Evolutionary conservation across 2,329 filamentous ascomycete genomes (phyloP), one percentile per base, ranked within the genome.

Genomic region (Thielaviopsis punctulata): DNA sequence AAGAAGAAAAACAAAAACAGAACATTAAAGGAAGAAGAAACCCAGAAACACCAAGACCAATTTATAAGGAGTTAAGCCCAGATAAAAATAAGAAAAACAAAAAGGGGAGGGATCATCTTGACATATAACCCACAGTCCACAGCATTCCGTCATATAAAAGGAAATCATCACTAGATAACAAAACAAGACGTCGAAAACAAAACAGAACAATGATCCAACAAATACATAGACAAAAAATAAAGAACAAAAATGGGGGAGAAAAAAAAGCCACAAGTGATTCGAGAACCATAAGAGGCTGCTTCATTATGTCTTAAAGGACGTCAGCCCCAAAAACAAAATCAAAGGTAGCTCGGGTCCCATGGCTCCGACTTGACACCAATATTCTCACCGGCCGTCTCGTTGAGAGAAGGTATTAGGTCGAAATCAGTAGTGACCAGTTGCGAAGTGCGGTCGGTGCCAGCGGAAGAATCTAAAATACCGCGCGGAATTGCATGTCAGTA

Each of bases 181-280:
- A 48, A 30, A n/a, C 22, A 48, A 22, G 15, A 19, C 15, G 22
- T 7, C 4, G 5, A 27, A 15, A 24, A 24, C 19, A 46, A 10
- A 48, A 18, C 23, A 19, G 21, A 25, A 21, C 13, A 23, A 23
- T 10, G 5, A 27, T 27, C 25, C 25, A 46, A 24, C 15, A 19
- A 30, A 48, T 3, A 33, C 30, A 30, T n/a, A 48, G 7, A 21
- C 15, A 46, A 24, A 45, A 27, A 15, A 45, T 21, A 24, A 45
- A 45, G 19, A n/a, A 46, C 8, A 9, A 46, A 13, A 46, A 46
- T 13, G 15, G 10, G 7, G 19, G 18, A 48, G 22, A 21, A 4
- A 25, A 19, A 30, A 60, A 1, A 62, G 58, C 41, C 63, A 53
- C 49, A 39, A n/a, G 33, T 39, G 13, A n/a, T 39, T 12, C 15